Evolutionary conservation across 208 protist species (phyloP), one percentile per base, ranked within the genome.

Genomic region (Trypanosomatidae sp.): DNA sequence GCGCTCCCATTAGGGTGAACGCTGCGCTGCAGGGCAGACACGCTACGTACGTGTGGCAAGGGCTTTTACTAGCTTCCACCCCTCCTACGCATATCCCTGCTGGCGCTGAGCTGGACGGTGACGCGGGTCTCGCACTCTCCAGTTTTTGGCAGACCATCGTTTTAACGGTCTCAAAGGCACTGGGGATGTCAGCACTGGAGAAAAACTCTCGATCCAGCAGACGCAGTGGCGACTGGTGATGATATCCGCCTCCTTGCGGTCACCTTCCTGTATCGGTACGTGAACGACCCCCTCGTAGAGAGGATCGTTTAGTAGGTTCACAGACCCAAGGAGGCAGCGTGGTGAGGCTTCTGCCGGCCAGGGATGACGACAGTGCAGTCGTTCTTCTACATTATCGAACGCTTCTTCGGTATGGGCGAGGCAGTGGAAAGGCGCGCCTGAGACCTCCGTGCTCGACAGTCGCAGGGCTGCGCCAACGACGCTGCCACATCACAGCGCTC

Each of bases 271-370:
- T 73, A 66, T 30, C 25, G 19, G 5, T 10, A 33, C 12, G 69
- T 73, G 28, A 56, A 52, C 8, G 44, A 19, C 2, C 7, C 12
- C 10, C 19, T n/a, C 9, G 58, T 73, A 58, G 56, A 66, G 69
- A 8, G 46, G 56, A 5, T 70, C 10, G 30, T 70, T 46, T 33
- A 59, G 50, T 53, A 46, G 66, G 56, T 66, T 19, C 55, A 59
- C 25, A 12, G 47, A 0, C 39, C 47, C 56, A n/a, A 28, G 13
- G 39, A 65, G 10, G 3, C 47, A 39, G 36, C 36, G 13, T 15
- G 62, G 30, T 19, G 56, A 55, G 58, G 43, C 52, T 55, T 73
- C 43, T 66, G 69, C 52, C 69, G 53, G 4, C 69, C 69, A 22
- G 50, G 53, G 15, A 1, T 41, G 25, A 30, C 43, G 17, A 19